Conservation (phyloP, 371 early-diverging fungal genomes). For the Capniomyces stellatus region DNA sequence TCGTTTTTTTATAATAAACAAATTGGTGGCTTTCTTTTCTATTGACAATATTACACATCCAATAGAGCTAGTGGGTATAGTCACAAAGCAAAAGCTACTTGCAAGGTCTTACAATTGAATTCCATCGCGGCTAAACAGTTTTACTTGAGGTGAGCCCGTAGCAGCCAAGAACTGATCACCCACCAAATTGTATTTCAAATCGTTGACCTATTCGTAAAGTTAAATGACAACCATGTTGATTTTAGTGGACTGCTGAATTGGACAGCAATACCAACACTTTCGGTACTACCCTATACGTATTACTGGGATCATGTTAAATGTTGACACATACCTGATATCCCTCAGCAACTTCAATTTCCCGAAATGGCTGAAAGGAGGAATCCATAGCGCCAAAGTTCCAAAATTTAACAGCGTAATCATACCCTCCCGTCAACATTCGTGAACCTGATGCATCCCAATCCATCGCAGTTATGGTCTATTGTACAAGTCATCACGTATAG, state of each 20-base stretch:
- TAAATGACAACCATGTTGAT: no score
- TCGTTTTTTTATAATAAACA: no score
- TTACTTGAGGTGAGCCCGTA: slow-evolving; percentile 49
- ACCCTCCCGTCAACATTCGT: slow-evolving; percentile 54
- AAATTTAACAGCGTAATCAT: slow-evolving; percentile 62
- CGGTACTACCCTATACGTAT: no score
- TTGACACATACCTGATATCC: slow-evolving; percentile 47
- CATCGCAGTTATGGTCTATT: slow-evolving; percentile 50
- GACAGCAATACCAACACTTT: no score
- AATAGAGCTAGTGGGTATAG: no score
- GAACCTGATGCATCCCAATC: slow-evolving; percentile 66
- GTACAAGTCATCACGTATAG: neutral
- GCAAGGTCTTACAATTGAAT: slow-evolving; percentile 20
- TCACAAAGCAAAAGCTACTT: neutral
- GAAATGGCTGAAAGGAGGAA: slow-evolving; percentile 50
- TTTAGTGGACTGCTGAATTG: no score
- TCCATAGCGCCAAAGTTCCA: slow-evolving; percentile 90
- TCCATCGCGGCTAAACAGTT: slow-evolving; percentile 68
- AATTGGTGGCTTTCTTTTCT: no score
- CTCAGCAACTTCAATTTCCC: slow-evolving; percentile 53
- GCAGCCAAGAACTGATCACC: slow-evolving; percentile 70
- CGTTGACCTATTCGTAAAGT: slow-evolving; percentile 68
- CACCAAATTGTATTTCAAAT: slow-evolving; percentile 52
- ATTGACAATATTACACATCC: no score
- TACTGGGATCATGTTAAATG: no score